A percentile compares a stretch with the other conserved stretches of the same genome.
Conservation (phyloP, 106 monocot species). For the Dendrobium catenatum region DNA sequence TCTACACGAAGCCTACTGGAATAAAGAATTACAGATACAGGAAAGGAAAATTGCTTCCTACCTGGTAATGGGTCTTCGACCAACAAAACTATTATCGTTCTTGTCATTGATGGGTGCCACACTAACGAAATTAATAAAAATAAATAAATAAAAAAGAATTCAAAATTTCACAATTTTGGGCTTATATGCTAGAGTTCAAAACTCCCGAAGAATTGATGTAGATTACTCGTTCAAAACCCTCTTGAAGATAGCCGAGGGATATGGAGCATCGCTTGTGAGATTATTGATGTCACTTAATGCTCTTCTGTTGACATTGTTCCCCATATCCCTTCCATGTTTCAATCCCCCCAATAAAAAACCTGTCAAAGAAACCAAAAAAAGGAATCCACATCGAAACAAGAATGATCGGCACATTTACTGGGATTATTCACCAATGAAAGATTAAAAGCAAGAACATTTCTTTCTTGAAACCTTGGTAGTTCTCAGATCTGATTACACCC, state of each 20-base stretch:
- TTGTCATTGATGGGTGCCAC: conserved; percentile 23
- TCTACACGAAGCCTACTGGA: not conserved
- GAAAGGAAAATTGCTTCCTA: conserved; percentile 8
- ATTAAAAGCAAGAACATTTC: not conserved
- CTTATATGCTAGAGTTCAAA: not conserved
- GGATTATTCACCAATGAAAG: not conserved
- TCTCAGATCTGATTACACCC: conserved; percentile 1
- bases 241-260: conserved; percentile 46
- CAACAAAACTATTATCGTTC: conserved; percentile 8
- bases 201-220: conserved; percentile 1
- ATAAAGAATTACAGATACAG: not conserved
- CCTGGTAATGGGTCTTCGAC: conserved; percentile 73
- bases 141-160: not conserved
- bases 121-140: conserved; percentile 19
- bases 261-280: conserved; percentile 26
- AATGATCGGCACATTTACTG: not conserved
- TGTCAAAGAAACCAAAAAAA: not conserved
- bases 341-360: not conserved
- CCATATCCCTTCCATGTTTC: conserved; percentile 18
- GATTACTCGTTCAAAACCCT: conserved; percentile 40
- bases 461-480: conserved; percentile 8
- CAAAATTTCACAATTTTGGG: not conserved
- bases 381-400: not conserved
- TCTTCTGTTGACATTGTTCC: conserved; percentile 33
- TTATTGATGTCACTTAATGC: conserved; percentile 77